Conservation (phyloP, 1,139 yeast species). For the Pichiaceae sp. region DNA sequence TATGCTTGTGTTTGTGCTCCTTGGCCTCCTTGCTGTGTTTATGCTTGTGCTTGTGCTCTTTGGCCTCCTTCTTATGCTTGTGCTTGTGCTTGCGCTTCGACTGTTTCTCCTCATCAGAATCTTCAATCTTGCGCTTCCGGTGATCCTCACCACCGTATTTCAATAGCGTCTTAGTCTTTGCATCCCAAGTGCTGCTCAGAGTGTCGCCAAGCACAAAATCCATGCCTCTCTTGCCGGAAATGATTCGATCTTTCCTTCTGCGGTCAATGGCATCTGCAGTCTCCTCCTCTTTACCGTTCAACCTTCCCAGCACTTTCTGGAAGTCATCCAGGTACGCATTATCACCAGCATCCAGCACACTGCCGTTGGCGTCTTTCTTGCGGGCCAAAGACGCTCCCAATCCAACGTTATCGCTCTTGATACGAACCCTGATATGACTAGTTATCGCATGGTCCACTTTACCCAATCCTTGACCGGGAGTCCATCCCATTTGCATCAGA, state of each 20-base stretch:
- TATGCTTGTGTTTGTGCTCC: conserved; percentile 1
- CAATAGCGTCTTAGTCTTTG: conserved; percentile 41
- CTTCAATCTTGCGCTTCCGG: conserved; percentile 16
- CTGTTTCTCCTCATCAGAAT: conserved; percentile 7
- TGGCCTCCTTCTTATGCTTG: conserved; percentile 17
- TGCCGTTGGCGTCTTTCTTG: conserved; percentile 32
- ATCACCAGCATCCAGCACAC: conserved; percentile 68
- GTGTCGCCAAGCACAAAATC: conserved; percentile 81
- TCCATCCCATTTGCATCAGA: conserved; percentile 80
- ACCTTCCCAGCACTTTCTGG: conserved; percentile 80
- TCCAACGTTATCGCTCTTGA: conserved; percentile 79
- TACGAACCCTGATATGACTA: conserved; percentile 71
- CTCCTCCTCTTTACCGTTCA: conserved; percentile 67
- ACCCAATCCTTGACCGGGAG: conserved; percentile 86
- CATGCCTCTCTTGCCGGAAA: conserved; percentile 81
- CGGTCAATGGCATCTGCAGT: conserved; percentile 53
- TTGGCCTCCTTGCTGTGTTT: neutral
- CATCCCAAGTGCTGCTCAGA: conserved; percentile 77
- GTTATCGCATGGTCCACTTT: conserved; percentile 54
- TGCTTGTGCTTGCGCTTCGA: conserved; percentile 15
- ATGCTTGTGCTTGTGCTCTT: conserved; percentile 8
- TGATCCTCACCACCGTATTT: conserved; percentile 14
- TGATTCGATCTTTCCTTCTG: conserved; percentile 56
- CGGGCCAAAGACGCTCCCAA: conserved; percentile 72
- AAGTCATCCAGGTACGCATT: conserved; percentile 89